Evolutionary conservation across 352 stramenopile genomes (phyloP).

Genomic region (Elongisporangium prolatum): DNA sequence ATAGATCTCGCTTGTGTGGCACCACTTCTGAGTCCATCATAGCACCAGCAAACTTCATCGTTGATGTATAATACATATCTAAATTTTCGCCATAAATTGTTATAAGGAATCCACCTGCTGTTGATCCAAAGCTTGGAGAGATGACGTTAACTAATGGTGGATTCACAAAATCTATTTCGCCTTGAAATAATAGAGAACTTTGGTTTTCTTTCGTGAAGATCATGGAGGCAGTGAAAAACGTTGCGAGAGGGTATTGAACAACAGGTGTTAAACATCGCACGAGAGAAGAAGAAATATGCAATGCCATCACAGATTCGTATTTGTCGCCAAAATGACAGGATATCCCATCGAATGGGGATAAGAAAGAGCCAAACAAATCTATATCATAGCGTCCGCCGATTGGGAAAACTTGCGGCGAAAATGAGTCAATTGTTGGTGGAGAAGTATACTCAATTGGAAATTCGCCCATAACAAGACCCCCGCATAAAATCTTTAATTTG

Average conservation of each 20-base stretch:
- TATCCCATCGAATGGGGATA: conserved; percentile 18
- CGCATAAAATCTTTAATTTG: conserved; percentile 22
- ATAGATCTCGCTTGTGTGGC: too few species aligned
- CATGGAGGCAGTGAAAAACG: conserved; percentile 13
- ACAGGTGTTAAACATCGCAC: conserved; percentile 23
- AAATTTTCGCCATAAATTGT: conserved; percentile 2
- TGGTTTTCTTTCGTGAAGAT: background rate
- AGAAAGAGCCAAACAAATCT: conserved; percentile 17
- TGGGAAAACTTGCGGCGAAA: conserved; percentile 17
- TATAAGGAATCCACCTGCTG: conserved; percentile 17
- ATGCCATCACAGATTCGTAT: conserved; percentile 7
- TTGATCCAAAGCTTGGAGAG: conserved; percentile 21
- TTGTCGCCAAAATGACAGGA: conserved; percentile 24
- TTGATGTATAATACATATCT: too few species aligned
- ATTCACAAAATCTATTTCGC: conserved; percentile 14
- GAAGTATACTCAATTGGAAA: conserved; percentile 22
- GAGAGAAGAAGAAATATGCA: conserved; percentile 14
- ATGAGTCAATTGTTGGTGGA: conserved; percentile 10
- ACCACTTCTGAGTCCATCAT: too few species aligned
- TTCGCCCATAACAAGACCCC: conserved; percentile 1
- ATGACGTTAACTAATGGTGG: conserved; percentile 6
- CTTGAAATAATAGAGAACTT: conserved; percentile 15
- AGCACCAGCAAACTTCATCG: conserved; percentile 12
- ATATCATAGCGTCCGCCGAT: conserved; percentile 11
- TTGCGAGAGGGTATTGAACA: conserved; percentile 3